Evolutionary conservation across 441 rosid genomes (phyloP), one percentile per base, ranked within the genome.

Genomic region (Gossypium gossypioides): DNA sequence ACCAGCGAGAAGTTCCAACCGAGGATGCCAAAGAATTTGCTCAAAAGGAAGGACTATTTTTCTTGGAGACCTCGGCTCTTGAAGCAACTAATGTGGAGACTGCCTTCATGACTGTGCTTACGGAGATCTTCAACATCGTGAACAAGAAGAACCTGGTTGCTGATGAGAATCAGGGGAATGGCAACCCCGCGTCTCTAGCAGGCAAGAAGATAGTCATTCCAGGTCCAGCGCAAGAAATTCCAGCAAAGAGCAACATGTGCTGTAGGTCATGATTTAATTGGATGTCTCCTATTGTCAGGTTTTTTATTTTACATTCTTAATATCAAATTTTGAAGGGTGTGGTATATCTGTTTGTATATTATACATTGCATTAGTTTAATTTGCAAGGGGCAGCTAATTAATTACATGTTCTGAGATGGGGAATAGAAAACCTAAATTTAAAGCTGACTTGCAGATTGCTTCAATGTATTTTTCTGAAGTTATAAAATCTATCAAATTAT

Each of bases 181-280:
- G 88, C 8, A 87, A 85, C 75, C 90, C 92, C 0, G 89, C 86
- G 12, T 83, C 91, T 1, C 77, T 89, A 72, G 72, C 90, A 21
- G 98, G 98, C 74, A 88, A 89, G 88, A 92, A 90, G 83, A 87
- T 92, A 54, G 6, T 88, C 18, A 56, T 92, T 51, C 95, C 96
- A 0, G 95, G 92, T 50, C 93, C 90, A 0, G 96, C 85, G 29
- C 93, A 89, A 65, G 96, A 72, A 78, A 79, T 83, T 74, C 91
- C 96, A 0, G 83, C 77, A 15, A 89, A 81, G 86, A 87, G 69
- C 77, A 84, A 78, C 74, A 54, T 79, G 76, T 86, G 96, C 59
- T 92, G 97, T 75, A 82, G 89, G 42, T 84, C 80, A 32, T 90
- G 83, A 86, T 68, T 61, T 63, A 58, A 68, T 57, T 62, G 22